phyloP scores from a whole-genome alignment of 2,329 filamentous ascomycete genomes.

The Venturia carpophila region DNA sequence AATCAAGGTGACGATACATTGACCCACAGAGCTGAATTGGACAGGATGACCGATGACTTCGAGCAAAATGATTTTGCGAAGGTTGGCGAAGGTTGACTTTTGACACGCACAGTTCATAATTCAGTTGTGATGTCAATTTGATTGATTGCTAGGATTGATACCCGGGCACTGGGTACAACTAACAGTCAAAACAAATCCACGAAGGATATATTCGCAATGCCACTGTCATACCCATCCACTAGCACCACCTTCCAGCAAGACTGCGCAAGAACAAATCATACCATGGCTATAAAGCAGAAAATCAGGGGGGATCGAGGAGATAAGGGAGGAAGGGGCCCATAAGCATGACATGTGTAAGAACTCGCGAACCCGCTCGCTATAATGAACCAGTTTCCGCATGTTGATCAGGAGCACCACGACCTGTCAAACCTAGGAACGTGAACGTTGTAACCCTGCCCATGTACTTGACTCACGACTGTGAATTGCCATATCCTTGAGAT shows the following conservation, averaged over 20 bases:
- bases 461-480: background rate
- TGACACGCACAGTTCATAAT: background rate
- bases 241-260: conserved; percentile 5
- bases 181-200: background rate
- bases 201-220: background rate
- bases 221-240: background rate
- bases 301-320: conserved; percentile 1
- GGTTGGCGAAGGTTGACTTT: too few species aligned
- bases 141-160: conserved; percentile 12
- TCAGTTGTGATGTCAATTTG: background rate
- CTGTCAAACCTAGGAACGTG: background rate
- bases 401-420: conserved; percentile 7
- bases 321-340: conserved; percentile 8
- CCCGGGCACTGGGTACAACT: background rate
- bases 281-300: conserved; percentile 12
- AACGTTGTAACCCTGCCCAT: background rate
- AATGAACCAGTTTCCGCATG: conserved; percentile 9
- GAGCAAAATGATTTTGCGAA: too few species aligned
- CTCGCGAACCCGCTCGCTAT: conserved; percentile 5
- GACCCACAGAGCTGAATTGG: too few species aligned
- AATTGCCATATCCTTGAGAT: background rate
- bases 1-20: too few species aligned
- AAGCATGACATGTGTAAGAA: conserved; percentile 10
- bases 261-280: conserved; percentile 11
- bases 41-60: too few species aligned